Base-by-base conservation (phyloP, 805 yeast species). In the Groenewaldozyma tartarivorans region DNA sequence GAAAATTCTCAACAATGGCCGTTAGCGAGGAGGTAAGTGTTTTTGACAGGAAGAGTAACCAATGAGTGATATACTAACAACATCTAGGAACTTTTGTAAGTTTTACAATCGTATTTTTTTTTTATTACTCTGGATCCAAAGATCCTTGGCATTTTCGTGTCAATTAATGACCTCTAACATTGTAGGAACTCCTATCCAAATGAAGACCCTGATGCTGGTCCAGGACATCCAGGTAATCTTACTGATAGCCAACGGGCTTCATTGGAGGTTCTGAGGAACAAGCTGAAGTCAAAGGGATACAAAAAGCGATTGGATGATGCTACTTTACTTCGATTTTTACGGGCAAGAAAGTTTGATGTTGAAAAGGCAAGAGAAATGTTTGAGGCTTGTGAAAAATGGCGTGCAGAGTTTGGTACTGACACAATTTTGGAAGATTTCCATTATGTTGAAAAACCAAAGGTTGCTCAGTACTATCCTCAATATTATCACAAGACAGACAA, bases 401-500 rank as follows among this genome's bases (percentile, higher is more conserved):
- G 98, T 62, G 66, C 74, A 56, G 83, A 79, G 47, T 86, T 72
- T 52, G 96, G 95, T 47, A 77, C 87, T 27, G 81, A 90, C 64
- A 84, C 90, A 35, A 81, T 92, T 49, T 71, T 92, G 56, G 68
- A 72, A 52, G 95, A 86, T 59, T 92, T 90, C 72, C 78, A 83
- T 47, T 92, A 90, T 67, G 78, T 75, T n/a, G 98, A 92, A 68
- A 92, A 92, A 67, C 82, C 92, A 20, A 62, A 75, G 39, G 96
- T 88, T 49, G 95, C 95, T 46, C 72, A 76, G 51, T 81, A 70
- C 63, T 92, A 92, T 63, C 98, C 98, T 27, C 96, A 88, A 67
- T 92, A 88, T 67, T 92, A 92, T 64, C 97, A 92, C 68, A 88
- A 92, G 69, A 85, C 90, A 26, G 98, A 92, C 63, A 84, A 74